phyloP scores from a whole-genome alignment of 768 basidiomycete species.

The Butyriboletus loyo region DNA sequence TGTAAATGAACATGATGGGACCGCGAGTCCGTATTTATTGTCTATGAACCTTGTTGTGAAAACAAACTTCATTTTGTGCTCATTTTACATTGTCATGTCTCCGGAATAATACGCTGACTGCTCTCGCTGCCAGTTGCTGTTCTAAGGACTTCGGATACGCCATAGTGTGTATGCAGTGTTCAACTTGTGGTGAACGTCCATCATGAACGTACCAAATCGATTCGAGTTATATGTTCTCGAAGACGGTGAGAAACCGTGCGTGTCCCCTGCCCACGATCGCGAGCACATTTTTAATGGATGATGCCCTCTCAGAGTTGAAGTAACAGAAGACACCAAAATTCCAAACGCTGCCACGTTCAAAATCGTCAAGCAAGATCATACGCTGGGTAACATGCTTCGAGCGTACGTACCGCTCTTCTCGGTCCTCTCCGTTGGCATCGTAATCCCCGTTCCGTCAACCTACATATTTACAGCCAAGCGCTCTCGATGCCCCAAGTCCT shows the following conservation, averaged over 20 bases:
- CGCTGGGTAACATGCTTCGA: constrained; percentile 94
- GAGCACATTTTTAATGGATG: neutral
- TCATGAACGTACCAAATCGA: constrained; percentile 93
- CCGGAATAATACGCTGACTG: constrained; percentile 9
- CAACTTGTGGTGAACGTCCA: neutral
- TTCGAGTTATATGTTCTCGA: constrained; percentile 89
- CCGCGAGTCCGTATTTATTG: constrained; percentile 63
- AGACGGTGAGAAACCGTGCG: constrained; percentile 92
- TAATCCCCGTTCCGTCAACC: constrained; percentile 1
- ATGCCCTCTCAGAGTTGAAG: constrained; percentile 63
- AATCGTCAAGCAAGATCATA: constrained; percentile 96
- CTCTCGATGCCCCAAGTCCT: constrained; percentile 83
- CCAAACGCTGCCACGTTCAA: constrained; percentile 96
- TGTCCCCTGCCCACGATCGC: constrained; percentile 19
- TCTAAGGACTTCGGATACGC: neutral
- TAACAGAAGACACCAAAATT: constrained; percentile 95
- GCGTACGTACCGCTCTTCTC: constrained; percentile 54
- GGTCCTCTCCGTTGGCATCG: neutral
- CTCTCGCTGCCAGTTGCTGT: neutral
- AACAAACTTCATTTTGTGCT: constrained; percentile 48
- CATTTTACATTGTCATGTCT: neutral
- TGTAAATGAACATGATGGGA: constrained; percentile 46
- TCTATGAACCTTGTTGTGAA: constrained; percentile 58
- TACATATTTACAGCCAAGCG: constrained; percentile 64
- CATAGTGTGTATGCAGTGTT: neutral